Percentiles rank a stretch among this genome's conserved stretches.
phyloP scores from a whole-genome alignment of 768 basidiomycete genomes.

The Mycena leptocephala region DNA sequence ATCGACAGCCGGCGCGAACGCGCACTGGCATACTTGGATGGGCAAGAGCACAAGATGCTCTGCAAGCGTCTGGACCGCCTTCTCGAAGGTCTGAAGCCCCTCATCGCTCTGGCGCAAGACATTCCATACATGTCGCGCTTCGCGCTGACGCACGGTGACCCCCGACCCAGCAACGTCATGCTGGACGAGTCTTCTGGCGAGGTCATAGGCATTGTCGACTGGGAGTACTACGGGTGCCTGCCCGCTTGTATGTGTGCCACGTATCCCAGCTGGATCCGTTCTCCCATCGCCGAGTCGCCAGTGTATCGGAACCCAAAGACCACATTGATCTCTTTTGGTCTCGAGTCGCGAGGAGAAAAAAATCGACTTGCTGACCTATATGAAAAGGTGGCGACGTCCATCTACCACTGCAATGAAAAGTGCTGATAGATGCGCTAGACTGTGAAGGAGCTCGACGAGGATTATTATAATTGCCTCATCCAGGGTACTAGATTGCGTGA shows the following conservation, averaged over 20 bases:
- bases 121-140: slow-evolving; percentile 3
- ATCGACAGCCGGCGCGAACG: slow-evolving; percentile 1
- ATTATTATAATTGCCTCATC: slow-evolving; percentile 17
- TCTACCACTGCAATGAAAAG: no score
- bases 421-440: neutral
- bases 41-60: neutral
- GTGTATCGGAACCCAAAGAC: neutral
- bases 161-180: neutral
- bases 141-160: slow-evolving; percentile 12
- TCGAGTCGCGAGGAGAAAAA: neutral
- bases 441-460: slow-evolving; percentile 8
- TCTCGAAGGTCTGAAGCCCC: neutral
- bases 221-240: slow-evolving; percentile 14
- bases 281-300: neutral
- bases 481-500: slow-evolving; percentile 14
- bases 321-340: neutral
- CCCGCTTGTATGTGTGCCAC: slow-evolving; percentile 11
- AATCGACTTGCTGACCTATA: slow-evolving; percentile 15
- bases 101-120: neutral
- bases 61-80: slow-evolving; percentile 3
- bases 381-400: neutral
- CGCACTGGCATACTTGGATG: neutral
- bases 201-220: slow-evolving; percentile 12
- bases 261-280: slow-evolving; percentile 17
- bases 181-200: slow-evolving; percentile 10